Evolutionary conservation across 1,139 yeast species (phyloP).

Genomic region (Geotrichum aggregatum): DNA sequence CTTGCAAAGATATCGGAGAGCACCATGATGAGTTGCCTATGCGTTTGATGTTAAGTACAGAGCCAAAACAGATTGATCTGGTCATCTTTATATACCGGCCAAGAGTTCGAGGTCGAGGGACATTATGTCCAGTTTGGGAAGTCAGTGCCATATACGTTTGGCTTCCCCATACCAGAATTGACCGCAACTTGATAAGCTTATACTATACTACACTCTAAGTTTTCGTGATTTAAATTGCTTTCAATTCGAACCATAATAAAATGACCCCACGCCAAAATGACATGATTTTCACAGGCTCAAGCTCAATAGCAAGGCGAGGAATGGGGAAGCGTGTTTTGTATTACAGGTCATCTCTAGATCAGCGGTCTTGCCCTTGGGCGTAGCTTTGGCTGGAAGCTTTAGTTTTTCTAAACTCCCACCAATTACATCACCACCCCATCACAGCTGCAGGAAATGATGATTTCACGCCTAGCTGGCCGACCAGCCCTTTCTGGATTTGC

Average conservation of each 20-base stretch:
- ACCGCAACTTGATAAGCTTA: slow-evolving; percentile 4
- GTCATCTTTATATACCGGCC: neutral
- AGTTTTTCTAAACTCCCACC: slow-evolving; percentile 2
- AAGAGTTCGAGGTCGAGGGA: neutral
- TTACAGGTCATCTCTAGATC: no score
- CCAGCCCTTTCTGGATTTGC: neutral
- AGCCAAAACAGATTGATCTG: neutral
- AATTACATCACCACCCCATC: slow-evolving; percentile 4
- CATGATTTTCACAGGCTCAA: no score
- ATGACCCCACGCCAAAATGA: neutral
- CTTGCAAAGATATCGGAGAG: slow-evolving; percentile 5
- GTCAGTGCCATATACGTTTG: neutral
- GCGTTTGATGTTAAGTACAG: neutral
- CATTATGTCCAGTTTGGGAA: slow-evolving; percentile 5
- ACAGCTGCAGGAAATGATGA: neutral
- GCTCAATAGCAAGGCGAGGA: no score
- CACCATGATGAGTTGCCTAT: slow-evolving; percentile 9
- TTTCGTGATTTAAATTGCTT: slow-evolving; percentile 1
- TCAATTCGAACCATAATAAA: neutral
- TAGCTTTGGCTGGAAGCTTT: no score
- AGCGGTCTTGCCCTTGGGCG: no score
- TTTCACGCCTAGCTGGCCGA: neutral
- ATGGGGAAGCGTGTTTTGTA: no score
- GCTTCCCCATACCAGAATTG: neutral
- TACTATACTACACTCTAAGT: neutral